Evolutionary conservation across 1,284 basidiomycete genomes (phyloP).

Genomic region (Cutaneotrichosporon cutaneum): DNA sequence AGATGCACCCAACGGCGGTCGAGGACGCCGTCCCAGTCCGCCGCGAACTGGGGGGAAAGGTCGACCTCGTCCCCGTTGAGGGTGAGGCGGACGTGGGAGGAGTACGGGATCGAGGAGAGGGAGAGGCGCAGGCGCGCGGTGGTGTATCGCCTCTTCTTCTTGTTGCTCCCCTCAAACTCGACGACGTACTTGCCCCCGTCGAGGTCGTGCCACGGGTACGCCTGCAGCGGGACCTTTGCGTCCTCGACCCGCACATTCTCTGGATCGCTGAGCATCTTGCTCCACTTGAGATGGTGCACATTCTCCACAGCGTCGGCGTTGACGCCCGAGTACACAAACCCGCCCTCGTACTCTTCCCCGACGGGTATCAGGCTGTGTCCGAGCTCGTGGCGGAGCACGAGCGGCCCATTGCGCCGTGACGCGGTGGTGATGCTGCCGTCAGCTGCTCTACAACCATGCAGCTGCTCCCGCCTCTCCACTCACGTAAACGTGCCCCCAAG

Average conservation of each 20-base stretch:
- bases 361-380: conserved; percentile 61
- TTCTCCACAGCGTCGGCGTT: conserved; percentile 57
- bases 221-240: conserved; percentile 70
- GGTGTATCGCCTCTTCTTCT: conserved; percentile 58
- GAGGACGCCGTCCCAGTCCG: conserved; percentile 35
- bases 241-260: conserved; percentile 60
- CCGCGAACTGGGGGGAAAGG: conserved; percentile 37
- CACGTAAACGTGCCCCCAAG: conserved; percentile 80
- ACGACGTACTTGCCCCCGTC: conserved; percentile 61
- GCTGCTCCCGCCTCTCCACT: conserved; percentile 37
- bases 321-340: conserved; percentile 66
- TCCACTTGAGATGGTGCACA: conserved; percentile 61
- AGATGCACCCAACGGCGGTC: conserved; percentile 52
- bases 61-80: conserved; percentile 58
- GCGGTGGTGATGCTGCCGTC: conserved; percentile 68
- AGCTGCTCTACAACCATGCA: neutral
- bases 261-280: conserved; percentile 64
- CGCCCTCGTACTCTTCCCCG: conserved; percentile 84
- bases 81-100: conserved; percentile 60
- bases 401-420: conserved; percentile 70
- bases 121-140: conserved; percentile 69
- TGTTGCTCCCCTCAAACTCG: conserved; percentile 2
- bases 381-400: conserved; percentile 77
- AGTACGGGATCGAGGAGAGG: conserved; percentile 67
- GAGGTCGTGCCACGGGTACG: conserved; percentile 63